Evolutionary conservation across 257 asterid genomes (phyloP).

Genomic region (Nicotiana tabacum): DNA sequence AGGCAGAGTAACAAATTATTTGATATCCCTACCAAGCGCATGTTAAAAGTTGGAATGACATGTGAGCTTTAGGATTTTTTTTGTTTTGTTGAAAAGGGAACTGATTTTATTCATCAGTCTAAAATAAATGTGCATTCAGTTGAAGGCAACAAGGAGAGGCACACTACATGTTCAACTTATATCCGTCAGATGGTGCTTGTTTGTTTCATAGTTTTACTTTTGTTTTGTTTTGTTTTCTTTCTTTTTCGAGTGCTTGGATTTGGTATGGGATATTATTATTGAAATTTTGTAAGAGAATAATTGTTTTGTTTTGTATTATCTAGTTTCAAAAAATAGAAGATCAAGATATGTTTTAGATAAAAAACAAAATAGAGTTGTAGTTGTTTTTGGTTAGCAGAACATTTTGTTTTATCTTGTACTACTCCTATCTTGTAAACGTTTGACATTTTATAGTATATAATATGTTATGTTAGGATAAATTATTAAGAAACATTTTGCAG

Average conservation of each 20-base stretch:
- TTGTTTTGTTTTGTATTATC: not conserved
- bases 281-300: not conserved
- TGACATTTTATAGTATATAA: not conserved
- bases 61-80: slow-evolving; percentile 22
- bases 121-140: not conserved
- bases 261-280: not conserved
- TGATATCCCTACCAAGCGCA: slow-evolving; percentile 51
- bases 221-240: not conserved
- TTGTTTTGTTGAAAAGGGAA: not conserved
- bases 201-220: not conserved
- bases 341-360: not conserved
- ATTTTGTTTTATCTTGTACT: not conserved
- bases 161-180: not conserved
- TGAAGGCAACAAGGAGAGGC: not conserved
- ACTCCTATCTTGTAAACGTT: not conserved
- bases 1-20: slow-evolving; percentile 39
- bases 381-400: not conserved
- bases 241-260: not conserved
- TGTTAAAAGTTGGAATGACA: slow-evolving; percentile 69
- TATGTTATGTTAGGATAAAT: too few relatives aligned
- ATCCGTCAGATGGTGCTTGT: slow-evolving; percentile 5
- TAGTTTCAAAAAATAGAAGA: not conserved
- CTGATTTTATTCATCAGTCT: too few relatives aligned
- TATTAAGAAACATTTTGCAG: too few relatives aligned
- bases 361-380: not conserved